Evolutionary conservation across 78 protist genomes (phyloP).

Genomic region (Monosiga brevicollis): DNA sequence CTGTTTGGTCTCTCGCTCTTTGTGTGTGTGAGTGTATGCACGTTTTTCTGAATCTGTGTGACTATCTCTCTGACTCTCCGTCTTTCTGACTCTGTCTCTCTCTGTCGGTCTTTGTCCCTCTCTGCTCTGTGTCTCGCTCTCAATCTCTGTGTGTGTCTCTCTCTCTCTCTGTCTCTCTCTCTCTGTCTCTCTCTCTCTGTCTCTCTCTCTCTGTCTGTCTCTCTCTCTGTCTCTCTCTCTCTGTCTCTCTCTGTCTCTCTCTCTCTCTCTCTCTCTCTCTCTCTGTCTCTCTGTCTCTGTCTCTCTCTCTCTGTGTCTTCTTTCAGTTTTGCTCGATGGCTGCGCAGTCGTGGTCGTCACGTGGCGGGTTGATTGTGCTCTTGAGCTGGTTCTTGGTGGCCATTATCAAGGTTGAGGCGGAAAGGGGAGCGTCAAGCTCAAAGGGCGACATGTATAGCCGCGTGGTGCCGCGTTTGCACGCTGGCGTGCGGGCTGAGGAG

Average conservation of each 20-base stretch:
- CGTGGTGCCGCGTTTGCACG: no score
- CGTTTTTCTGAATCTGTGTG: background rate
- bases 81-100: background rate
- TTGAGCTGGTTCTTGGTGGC: no score
- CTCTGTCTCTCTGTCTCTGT: no score
- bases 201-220: background rate
- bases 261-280: no score
- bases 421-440: no score
- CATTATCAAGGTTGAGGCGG: no score
- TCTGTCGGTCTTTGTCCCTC: background rate
- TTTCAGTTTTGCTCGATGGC: no score
- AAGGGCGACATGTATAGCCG: no score
- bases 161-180: background rate
- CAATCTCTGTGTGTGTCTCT: background rate
- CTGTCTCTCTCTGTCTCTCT: background rate
- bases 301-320: no score
- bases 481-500: no score
- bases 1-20: background rate
- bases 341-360: no score
- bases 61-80: background rate
- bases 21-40: background rate
- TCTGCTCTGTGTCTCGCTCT: background rate
- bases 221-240: background rate
- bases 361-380: no score
- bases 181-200: background rate